phyloP scores from a whole-genome alignment of 805 yeast species.

The Debaryomyces tyrocola region DNA sequence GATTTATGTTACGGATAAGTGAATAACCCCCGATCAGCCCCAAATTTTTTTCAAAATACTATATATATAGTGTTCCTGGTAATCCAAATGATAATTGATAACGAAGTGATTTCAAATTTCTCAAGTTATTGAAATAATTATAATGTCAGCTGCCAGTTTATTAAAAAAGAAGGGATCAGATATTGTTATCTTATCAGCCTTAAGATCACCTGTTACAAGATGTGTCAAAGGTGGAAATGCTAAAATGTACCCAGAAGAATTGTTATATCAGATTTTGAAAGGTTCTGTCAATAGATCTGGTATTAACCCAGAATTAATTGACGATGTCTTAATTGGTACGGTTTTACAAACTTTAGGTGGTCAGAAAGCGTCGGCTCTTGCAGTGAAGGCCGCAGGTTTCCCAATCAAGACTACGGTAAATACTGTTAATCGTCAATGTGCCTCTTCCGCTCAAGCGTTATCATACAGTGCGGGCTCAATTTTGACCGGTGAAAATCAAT shows the following conservation, averaged over 20 bases:
- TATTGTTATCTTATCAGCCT: conserved; percentile 35
- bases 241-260: conserved; percentile 34
- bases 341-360: conserved; percentile 39
- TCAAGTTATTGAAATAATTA: background rate
- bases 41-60: no score
- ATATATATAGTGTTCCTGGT: no score
- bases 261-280: conserved; percentile 26
- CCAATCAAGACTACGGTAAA: conserved; percentile 33
- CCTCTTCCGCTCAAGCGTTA: conserved; percentile 40
- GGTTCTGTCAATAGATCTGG: conserved; percentile 25
- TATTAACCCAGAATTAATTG: conserved; percentile 23
- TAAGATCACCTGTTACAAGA: conserved; percentile 35
- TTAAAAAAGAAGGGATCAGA: conserved; percentile 25
- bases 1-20: background rate
- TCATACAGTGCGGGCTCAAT: conserved; percentile 31
- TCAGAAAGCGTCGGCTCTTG: conserved; percentile 36
- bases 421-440: conserved; percentile 39
- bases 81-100: no score
- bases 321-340: conserved; percentile 38
- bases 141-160: background rate
- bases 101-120: no score
- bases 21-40: background rate
- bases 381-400: conserved; percentile 32
- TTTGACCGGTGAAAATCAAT: conserved; percentile 25
- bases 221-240: conserved; percentile 38